These are phyloP conservation scores for Pythium diclinum DNA, from an alignment of 352 stramenopile species.

Conservation along the genomic window DNA sequence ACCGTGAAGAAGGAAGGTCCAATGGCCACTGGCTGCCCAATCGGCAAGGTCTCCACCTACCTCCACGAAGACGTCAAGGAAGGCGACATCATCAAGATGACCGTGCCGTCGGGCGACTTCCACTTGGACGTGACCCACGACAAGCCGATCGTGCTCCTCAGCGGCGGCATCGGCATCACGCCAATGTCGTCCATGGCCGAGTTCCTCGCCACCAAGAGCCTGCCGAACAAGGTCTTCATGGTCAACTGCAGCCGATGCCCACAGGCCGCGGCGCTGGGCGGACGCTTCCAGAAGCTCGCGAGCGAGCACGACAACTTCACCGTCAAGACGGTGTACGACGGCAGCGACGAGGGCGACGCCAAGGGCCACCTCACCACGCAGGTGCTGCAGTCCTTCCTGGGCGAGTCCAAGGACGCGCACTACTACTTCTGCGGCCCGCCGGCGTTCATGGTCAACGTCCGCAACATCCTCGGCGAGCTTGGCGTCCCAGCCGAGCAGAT, in stretches of 20 bases:
- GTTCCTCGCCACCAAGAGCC: slow-evolving; percentile 25
- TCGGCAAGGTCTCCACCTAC: slow-evolving; percentile 51
- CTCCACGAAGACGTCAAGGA: slow-evolving; percentile 53
- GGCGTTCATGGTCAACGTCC: slow-evolving; percentile 49
- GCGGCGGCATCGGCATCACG: slow-evolving; percentile 58
- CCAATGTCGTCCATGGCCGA: slow-evolving; percentile 53
- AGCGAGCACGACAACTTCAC: slow-evolving; percentile 37
- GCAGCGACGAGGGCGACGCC: slow-evolving; percentile 11
- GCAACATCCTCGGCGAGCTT: slow-evolving; percentile 39
- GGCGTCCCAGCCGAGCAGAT: slow-evolving; percentile 35
- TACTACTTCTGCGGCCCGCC: slow-evolving; percentile 64
- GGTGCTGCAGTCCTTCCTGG: slow-evolving; percentile 34
- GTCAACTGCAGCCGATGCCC: slow-evolving; percentile 43
- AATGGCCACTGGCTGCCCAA: slow-evolving; percentile 25
- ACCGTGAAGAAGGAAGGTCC: slow-evolving; percentile 56
- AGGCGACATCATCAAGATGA: slow-evolving; percentile 47
- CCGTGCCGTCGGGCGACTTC: slow-evolving; percentile 54
- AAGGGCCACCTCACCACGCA: slow-evolving; percentile 29
- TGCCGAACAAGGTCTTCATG: slow-evolving; percentile 39
- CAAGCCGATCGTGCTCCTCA: slow-evolving; percentile 57
- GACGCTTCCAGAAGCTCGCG: slow-evolving; percentile 32
- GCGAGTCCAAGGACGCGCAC: slow-evolving; percentile 29
- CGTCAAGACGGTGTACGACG: slow-evolving; percentile 34
- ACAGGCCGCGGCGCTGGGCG: slow-evolving; percentile 33
- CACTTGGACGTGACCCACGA: slow-evolving; percentile 35